phyloP scores from a whole-genome alignment of 225 moss, liverwort and hornwort species.

The Sphagnum contortum region DNA sequence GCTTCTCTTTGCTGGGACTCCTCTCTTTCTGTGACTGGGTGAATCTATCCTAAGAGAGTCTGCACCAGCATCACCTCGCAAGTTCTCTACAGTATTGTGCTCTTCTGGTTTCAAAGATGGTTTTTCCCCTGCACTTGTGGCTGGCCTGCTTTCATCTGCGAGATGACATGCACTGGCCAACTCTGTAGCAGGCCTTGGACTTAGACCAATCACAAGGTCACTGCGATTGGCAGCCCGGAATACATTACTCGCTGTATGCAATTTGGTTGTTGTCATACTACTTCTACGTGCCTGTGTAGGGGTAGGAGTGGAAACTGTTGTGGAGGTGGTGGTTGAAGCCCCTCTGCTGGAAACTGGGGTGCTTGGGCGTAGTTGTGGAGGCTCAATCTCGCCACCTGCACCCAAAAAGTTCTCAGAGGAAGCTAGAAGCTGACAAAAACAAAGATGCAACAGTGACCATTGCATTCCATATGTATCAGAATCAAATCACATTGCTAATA shows the following conservation, averaged over 20 bases:
- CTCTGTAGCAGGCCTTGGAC: no score
- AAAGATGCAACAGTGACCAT: no score
- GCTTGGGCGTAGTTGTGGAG: slow-evolving; percentile 33
- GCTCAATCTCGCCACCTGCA: slow-evolving; percentile 67
- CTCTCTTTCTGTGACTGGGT: slow-evolving; percentile 33
- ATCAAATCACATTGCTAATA: no score
- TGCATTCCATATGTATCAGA: no score
- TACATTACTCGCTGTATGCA: slow-evolving; percentile 26
- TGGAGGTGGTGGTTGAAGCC: slow-evolving; percentile 35
- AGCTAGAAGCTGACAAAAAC: no score
- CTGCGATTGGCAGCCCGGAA: slow-evolving; percentile 36
- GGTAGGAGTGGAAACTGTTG: slow-evolving; percentile 17
- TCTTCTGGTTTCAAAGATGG: slow-evolving; percentile 43
- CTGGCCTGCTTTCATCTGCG: slow-evolving; percentile 41
- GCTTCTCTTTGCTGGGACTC: slow-evolving; percentile 31
- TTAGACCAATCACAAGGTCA: slow-evolving; percentile 7
- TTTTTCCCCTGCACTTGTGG: slow-evolving; percentile 36
- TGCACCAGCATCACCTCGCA: slow-evolving; percentile 63
- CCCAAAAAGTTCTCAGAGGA: background rate
- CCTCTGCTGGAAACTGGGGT: slow-evolving; percentile 43
- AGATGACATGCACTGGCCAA: no score
- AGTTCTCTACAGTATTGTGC: slow-evolving; percentile 48
- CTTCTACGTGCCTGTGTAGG: slow-evolving; percentile 37
- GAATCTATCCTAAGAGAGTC: slow-evolving; percentile 62
- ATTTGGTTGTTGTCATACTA: slow-evolving; percentile 38